A percentile compares a stretch with the other conserved stretches of the same genome.
These are phyloP conservation scores for Malbranchea cinnamomea DNA, from an alignment of 2,329 filamentous ascomycete genomes.

Conservation along the genomic window DNA sequence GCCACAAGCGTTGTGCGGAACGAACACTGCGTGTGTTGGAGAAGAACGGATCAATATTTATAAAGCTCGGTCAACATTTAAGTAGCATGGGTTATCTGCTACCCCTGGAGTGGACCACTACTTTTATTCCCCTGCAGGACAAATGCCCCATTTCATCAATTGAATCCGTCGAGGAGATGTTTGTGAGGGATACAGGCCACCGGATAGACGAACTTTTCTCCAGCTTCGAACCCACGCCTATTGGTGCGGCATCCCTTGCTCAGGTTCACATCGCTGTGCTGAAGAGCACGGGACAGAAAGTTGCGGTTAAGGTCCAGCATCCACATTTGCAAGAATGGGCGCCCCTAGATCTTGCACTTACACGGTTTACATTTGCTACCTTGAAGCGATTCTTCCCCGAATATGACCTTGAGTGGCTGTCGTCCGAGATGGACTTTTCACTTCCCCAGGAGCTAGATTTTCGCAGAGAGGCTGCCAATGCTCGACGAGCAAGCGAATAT, in stretches of 20 bases:
- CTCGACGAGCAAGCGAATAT: conserved; percentile 61
- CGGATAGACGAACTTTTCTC: conserved; percentile 72
- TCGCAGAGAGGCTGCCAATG: conserved; percentile 69
- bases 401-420: conserved; percentile 93
- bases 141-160: conserved; percentile 85
- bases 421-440: conserved; percentile 80
- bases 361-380: conserved; percentile 74
- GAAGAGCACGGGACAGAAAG: conserved; percentile 65
- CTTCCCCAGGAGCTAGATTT: conserved; percentile 90
- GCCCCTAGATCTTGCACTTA: conserved; percentile 72
- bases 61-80: conserved; percentile 91
- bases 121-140: conserved; percentile 92
- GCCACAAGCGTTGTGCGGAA: conserved; percentile 83
- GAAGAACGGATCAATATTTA: conserved; percentile 95
- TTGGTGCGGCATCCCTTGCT: conserved; percentile 84
- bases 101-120: conserved; percentile 82
- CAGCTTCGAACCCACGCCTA: conserved; percentile 63
- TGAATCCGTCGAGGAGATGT: conserved; percentile 77
- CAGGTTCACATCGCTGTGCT: conserved; percentile 85
- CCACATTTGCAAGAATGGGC: conserved; percentile 81
- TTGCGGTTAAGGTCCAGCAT: conserved; percentile 95
- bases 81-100: conserved; percentile 93
- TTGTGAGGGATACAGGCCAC: conserved; percentile 64
- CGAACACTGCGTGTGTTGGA: conserved; percentile 77
- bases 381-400: conserved; percentile 91